Evolutionary conservation across 306 rosid species (phyloP).

Genomic region (Fagus sylvatica): DNA sequence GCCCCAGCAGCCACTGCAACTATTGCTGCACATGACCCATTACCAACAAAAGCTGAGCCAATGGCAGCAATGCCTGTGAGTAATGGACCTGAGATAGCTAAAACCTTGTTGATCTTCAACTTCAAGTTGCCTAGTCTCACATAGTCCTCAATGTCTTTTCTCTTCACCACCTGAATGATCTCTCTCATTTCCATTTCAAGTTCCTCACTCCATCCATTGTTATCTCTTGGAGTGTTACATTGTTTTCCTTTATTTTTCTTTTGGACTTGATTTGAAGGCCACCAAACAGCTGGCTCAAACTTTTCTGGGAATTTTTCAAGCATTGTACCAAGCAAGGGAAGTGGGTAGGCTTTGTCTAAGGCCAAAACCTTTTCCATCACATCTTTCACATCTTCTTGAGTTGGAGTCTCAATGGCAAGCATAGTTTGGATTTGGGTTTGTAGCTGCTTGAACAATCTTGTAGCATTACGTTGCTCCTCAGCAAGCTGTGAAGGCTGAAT

Average conservation of each 20-base stretch:
- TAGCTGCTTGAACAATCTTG: conserved; percentile 59
- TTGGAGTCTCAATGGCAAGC: conserved; percentile 30
- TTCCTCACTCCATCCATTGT: conserved; percentile 67
- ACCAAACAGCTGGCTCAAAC: conserved; percentile 73
- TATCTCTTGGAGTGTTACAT: too few species aligned
- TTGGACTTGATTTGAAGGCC: conserved; percentile 45
- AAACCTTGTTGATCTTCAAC: conserved; percentile 54
- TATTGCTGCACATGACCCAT: conserved; percentile 24
- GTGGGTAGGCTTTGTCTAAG: conserved; percentile 77
- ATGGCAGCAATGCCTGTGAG: conserved; percentile 66
- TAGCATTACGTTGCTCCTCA: conserved; percentile 77
- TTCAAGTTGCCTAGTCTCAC: conserved; percentile 60
- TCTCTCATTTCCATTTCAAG: conserved; percentile 61
- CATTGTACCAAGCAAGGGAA: conserved; percentile 75
- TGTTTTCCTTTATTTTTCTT: background rate
- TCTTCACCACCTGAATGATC: conserved; percentile 45
- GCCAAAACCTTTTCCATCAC: conserved; percentile 59
- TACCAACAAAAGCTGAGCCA: conserved; percentile 47
- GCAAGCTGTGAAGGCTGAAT: conserved; percentile 84
- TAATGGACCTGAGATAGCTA: conserved; percentile 71
- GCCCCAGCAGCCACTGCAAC: conserved; percentile 62
- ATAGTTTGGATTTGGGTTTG: conserved; percentile 38
- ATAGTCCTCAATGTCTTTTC: conserved; percentile 64
- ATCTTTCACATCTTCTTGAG: conserved; percentile 44
- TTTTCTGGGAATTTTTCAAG: conserved; percentile 66